Evolutionary conservation across 495 filamentous ascomycete genomes (phyloP).

Genomic region (Penicillium cosmopolitanum): DNA sequence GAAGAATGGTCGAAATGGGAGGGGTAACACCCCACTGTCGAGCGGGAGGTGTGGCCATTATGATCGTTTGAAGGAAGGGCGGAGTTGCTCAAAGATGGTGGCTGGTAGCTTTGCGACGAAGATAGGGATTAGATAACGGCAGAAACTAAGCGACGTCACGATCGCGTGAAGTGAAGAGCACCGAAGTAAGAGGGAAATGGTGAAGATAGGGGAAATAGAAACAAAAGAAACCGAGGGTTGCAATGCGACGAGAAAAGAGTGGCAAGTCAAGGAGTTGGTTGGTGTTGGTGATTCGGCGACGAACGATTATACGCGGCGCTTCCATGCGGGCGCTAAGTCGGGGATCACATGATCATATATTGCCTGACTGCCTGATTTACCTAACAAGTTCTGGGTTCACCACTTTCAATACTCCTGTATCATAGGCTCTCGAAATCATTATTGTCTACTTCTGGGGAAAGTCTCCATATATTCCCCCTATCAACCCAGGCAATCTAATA

Average conservation of each 20-base stretch:
- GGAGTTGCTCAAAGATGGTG: slow-evolving; percentile 8
- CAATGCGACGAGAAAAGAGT: slow-evolving; percentile 14
- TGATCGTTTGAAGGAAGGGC: slow-evolving; percentile 40
- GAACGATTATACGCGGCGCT: slow-evolving; percentile 19
- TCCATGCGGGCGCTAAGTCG: slow-evolving; percentile 16
- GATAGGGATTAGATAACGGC: slow-evolving; percentile 32
- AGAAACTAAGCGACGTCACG: slow-evolving; percentile 12
- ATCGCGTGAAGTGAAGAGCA: slow-evolving; percentile 12
- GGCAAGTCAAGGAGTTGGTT: slow-evolving; percentile 16
- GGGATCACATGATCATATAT: slow-evolving; percentile 18
- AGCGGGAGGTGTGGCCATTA: slow-evolving; percentile 48
- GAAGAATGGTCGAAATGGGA: slow-evolving; percentile 76
- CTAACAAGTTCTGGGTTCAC: background rate
- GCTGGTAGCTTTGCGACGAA: slow-evolving; percentile 19
- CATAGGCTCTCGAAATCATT: no score
- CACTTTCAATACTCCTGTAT: no score
- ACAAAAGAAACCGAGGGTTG: slow-evolving; percentile 10
- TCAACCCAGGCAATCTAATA: no score
- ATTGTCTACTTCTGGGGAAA: no score
- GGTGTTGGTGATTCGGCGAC: background rate
- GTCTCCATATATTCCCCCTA: no score
- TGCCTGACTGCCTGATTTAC: background rate
- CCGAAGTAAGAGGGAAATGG: background rate
- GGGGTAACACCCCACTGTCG: slow-evolving; percentile 81
- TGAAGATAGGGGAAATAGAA: background rate